Conservation (phyloP, 495 filamentous ascomycete genomes). For the Bacidia rubella region DNA sequence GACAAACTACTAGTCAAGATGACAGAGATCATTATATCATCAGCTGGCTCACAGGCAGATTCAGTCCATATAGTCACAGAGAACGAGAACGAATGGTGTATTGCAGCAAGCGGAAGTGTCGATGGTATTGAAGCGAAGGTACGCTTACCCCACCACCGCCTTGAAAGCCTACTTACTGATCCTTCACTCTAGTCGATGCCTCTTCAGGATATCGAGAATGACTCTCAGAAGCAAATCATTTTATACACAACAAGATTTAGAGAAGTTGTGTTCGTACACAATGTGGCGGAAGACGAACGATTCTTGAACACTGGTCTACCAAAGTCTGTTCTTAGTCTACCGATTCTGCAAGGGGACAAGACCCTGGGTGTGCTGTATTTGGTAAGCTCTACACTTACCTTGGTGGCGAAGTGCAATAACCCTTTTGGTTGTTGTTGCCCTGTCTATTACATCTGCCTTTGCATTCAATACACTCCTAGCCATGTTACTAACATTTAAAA, state of each 20-base stretch:
- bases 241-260: constrained; percentile 73
- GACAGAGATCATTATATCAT: constrained; percentile 80
- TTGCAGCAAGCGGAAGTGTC: constrained; percentile 63
- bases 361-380: constrained; percentile 76
- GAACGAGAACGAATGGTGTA: constrained; percentile 55
- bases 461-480: background rate
- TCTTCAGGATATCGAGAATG: constrained; percentile 46
- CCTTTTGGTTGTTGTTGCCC: no score
- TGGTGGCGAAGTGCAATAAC: background rate
- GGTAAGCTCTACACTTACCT: constrained; percentile 4
- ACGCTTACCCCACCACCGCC: background rate
- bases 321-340: constrained; percentile 71
- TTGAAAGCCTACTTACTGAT: background rate
- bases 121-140: constrained; percentile 29
- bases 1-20: constrained; percentile 77
- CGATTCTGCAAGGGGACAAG: constrained; percentile 65
- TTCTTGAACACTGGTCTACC: constrained; percentile 69
- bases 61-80: constrained; percentile 67
- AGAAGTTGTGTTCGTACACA: constrained; percentile 71
- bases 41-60: constrained; percentile 64
- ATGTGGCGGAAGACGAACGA: constrained; percentile 70
- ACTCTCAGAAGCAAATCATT: constrained; percentile 64
- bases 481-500: background rate
- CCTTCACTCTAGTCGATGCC: constrained; percentile 50
- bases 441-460: background rate